These are phyloP conservation scores for Salvia rosmarinus DNA, from an alignment of 257 asterid species.

Conservation along the genomic window DNA sequence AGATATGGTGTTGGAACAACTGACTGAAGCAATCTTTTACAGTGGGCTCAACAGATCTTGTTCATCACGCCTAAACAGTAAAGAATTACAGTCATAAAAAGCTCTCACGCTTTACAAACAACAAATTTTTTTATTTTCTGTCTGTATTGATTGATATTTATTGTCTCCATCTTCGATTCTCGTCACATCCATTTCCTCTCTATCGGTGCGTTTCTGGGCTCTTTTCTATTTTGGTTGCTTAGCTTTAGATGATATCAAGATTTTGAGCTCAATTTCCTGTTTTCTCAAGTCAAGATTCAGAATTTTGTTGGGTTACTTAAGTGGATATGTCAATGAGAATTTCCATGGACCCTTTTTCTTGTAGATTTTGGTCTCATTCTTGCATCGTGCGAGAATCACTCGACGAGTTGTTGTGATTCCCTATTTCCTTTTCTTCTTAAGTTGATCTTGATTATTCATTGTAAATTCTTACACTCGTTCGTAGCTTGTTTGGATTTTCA, in stretches of 20 bases:
- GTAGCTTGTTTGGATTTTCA: neutral
- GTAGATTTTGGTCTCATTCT: too few species aligned
- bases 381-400: constrained; percentile 14
- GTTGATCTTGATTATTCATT: constrained; percentile 27
- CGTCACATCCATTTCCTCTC: constrained; percentile 21
- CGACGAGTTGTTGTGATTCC: constrained; percentile 20
- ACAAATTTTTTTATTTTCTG: too few species aligned
- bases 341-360: neutral
- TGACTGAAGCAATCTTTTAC: constrained; percentile 12
- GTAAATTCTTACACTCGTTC: constrained; percentile 1
- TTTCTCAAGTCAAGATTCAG: constrained; percentile 39
- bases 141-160: too few species aligned
- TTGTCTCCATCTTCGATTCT: too few species aligned
- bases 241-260: constrained; percentile 5
- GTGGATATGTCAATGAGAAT: constrained; percentile 35
- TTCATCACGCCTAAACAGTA: constrained; percentile 24
- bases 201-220: constrained; percentile 2
- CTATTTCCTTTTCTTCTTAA: constrained; percentile 25
- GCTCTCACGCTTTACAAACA: constrained; percentile 30
- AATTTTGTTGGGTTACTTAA: constrained; percentile 32
- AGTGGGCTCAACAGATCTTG: constrained; percentile 31
- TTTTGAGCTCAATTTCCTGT: constrained; percentile 32
- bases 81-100: constrained; percentile 28
- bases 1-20: neutral
- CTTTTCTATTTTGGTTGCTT: neutral